phyloP scores from a whole-genome alignment of 805 yeast species.

The Saccharomycopsis synnaedendra region DNA sequence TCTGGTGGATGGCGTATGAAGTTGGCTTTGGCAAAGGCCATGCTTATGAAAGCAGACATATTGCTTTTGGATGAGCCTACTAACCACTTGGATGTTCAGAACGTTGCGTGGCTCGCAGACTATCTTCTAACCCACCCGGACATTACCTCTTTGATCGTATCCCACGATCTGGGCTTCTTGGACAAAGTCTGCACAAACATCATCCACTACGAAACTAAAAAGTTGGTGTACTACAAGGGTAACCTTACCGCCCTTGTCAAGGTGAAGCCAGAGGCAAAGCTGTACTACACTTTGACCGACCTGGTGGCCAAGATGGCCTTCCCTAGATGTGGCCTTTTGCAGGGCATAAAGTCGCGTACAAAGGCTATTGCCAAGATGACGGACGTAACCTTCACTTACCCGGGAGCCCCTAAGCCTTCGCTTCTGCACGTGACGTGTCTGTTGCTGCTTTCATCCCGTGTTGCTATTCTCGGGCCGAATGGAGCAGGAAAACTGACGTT shows the following conservation, averaged over 20 bases:
- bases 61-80: conserved; percentile 95
- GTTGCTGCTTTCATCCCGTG: conserved; percentile 91
- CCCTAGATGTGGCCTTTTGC: conserved; percentile 95
- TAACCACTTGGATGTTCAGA: conserved; percentile 89
- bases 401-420: conserved; percentile 82
- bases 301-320: conserved; percentile 91
- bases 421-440: conserved; percentile 73
- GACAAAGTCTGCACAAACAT: conserved; percentile 95
- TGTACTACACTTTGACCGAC: conserved; percentile 90
- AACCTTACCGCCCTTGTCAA: conserved; percentile 86
- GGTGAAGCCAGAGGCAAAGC: conserved; percentile 90
- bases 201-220: conserved; percentile 91
- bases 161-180: conserved; percentile 95
- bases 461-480: conserved; percentile 93
- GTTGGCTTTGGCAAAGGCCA: conserved; percentile 95
- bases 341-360: conserved; percentile 94
- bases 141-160: conserved; percentile 89
- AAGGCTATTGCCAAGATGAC: conserved; percentile 86
- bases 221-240: conserved; percentile 92
- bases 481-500: conserved; percentile 99
- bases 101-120: conserved; percentile 90
- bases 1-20: conserved; percentile 99
- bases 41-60: conserved; percentile 95
- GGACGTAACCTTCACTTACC: conserved; percentile 79
- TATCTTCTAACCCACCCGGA: conserved; percentile 73